These are phyloP conservation scores for Penicillium hordei DNA, from an alignment of 2,329 filamentous ascomycete species.

Conservation along the genomic window DNA sequence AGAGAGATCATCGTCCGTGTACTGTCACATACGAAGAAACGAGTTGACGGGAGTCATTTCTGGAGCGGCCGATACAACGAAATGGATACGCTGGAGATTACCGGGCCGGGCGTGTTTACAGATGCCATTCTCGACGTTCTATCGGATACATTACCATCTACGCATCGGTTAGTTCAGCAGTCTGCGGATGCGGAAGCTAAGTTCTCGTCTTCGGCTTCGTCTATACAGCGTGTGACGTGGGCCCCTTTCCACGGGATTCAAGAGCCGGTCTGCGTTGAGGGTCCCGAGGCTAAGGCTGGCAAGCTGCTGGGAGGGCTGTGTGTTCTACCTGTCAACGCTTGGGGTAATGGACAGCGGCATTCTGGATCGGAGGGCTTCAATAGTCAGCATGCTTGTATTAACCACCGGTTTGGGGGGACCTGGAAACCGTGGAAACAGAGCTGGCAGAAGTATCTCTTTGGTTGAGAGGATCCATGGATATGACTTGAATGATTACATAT, in stretches of 20 bases:
- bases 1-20: conserved; percentile 34
- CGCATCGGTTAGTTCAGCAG: conserved; percentile 26
- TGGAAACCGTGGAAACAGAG: conserved; percentile 41
- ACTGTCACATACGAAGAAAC: conserved; percentile 33
- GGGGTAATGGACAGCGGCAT: conserved; percentile 40
- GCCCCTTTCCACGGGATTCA: conserved; percentile 33
- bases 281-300: conserved; percentile 35
- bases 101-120: conserved; percentile 37
- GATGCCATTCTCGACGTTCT: conserved; percentile 35
- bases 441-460: conserved; percentile 33
- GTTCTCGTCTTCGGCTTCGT: conserved; percentile 13
- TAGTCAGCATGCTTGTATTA: conserved; percentile 33
- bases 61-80: conserved; percentile 25
- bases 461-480: conserved; percentile 19
- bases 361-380: conserved; percentile 30
- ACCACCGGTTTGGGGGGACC: conserved; percentile 36
- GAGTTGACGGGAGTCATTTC: conserved; percentile 21
- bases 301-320: conserved; percentile 77
- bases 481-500: not conserved
- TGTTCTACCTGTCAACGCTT: conserved; percentile 75
- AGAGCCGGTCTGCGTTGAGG: conserved; percentile 29
- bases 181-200: conserved; percentile 27
- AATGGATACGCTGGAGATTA: conserved; percentile 33
- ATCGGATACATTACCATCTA: conserved; percentile 29
- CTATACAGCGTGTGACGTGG: conserved; percentile 34